Conservation (phyloP, 73 alveolate species). For the Paramecium biaurelia region DNA sequence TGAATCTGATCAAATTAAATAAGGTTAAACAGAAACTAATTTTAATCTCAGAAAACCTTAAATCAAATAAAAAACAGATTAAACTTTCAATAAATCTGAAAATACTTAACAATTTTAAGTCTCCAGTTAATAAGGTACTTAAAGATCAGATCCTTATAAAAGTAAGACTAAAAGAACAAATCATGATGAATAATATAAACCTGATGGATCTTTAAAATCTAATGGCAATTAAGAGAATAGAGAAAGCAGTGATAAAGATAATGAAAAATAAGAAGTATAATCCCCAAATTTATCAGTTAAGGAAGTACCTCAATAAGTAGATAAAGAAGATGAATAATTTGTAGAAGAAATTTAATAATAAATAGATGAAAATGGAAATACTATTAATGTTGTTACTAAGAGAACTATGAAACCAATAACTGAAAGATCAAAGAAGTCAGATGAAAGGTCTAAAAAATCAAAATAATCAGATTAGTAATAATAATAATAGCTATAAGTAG, state of each 20-base stretch:
- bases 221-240: not conserved
- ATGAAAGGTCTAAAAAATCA: constrained; percentile 1
- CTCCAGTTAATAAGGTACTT: not conserved
- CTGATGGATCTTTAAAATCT: not conserved
- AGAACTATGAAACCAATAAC: not conserved
- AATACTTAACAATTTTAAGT: not conserved
- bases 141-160: not conserved
- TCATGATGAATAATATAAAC: not conserved
- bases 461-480: not conserved
- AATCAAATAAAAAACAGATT: not conserved
- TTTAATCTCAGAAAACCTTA: not conserved
- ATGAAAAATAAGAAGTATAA: not conserved
- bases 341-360: not conserved
- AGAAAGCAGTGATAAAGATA: not conserved
- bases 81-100: not conserved
- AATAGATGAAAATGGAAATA: constrained; percentile 16
- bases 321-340: not conserved
- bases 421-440: not conserved
- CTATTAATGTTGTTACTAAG: not conserved
- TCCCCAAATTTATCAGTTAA: not conserved
- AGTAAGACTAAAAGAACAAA: not conserved
- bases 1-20: not conserved
- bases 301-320: constrained; percentile 12
- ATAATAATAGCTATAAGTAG: not conserved
- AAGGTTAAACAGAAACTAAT: not conserved